These are phyloP conservation scores for Canna indica DNA, from an alignment of 176 grass and related monocot genomes.

Conservation along the genomic window DNA sequence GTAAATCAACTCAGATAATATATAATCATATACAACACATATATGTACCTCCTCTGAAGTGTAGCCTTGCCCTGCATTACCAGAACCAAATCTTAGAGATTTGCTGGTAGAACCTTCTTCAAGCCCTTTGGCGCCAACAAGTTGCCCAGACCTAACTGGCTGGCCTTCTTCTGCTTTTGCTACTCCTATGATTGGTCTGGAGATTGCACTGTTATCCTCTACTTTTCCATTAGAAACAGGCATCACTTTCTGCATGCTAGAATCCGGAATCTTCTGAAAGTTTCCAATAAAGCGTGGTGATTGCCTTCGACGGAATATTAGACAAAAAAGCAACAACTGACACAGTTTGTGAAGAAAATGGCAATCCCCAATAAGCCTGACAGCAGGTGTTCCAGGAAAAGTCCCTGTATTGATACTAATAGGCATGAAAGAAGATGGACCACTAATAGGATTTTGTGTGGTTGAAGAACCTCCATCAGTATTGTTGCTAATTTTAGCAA, in stretches of 20 bases:
- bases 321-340: conserved; percentile 84
- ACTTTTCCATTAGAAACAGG: conserved; percentile 63
- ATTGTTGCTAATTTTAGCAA: conserved; percentile 96
- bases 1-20: conserved; percentile 5
- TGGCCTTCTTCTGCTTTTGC: conserved; percentile 75
- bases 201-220: conserved; percentile 35
- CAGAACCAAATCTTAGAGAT: conserved; percentile 73
- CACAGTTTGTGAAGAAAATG: conserved; percentile 96
- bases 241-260: conserved; percentile 58
- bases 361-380: conserved; percentile 93
- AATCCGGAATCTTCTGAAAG: conserved; percentile 58
- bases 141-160: conserved; percentile 35
- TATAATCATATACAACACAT: neutral
- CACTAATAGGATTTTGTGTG: conserved; percentile 64
- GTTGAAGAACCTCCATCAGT: conserved; percentile 67
- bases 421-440: conserved; percentile 76
- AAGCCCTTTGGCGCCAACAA: conserved; percentile 52
- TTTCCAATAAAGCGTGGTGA: conserved; percentile 49
- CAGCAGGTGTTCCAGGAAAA: conserved; percentile 96
- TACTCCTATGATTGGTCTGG: conserved; percentile 45
- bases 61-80: conserved; percentile 96
- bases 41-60: conserved; percentile 93
- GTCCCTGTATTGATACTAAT: conserved; percentile 98
- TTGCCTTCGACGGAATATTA: conserved; percentile 86
- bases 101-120: conserved; percentile 65